phyloP scores from a whole-genome alignment of 2,329 filamentous ascomycete genomes.

The Ophiosphaerella narmari region DNA sequence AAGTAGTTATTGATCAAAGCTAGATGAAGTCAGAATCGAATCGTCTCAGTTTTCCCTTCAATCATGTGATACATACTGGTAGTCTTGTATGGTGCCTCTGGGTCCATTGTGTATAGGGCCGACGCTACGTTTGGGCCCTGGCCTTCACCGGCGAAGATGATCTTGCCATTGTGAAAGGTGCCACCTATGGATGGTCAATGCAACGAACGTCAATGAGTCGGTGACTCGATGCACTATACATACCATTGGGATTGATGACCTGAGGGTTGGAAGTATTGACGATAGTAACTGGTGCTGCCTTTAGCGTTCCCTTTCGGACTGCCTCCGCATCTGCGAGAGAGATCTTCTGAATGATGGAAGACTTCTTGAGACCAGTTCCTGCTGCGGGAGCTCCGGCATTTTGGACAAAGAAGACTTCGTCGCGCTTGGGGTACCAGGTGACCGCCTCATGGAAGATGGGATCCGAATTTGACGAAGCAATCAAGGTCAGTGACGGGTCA shows the following conservation, averaged over 20 bases:
- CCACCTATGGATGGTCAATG: conserved; percentile 4
- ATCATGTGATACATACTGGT: conserved; percentile 15
- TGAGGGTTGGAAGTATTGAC: conserved; percentile 30
- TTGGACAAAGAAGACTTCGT: conserved; percentile 33
- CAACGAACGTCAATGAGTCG: neutral
- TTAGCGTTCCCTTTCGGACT: conserved; percentile 25
- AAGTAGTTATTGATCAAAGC: conserved; percentile 51
- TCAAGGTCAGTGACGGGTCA: conserved; percentile 25
- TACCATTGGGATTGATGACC: conserved; percentile 29
- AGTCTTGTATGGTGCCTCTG: conserved; percentile 27
- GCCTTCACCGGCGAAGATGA: conserved; percentile 31
- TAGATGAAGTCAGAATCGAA: neutral
- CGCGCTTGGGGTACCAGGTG: conserved; percentile 14
- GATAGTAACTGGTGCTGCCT: conserved; percentile 23
- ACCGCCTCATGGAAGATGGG: conserved; percentile 33
- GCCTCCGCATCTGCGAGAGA: conserved; percentile 28
- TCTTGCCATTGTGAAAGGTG: conserved; percentile 27
- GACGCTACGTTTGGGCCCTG: conserved; percentile 25
- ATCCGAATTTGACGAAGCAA: conserved; percentile 26
- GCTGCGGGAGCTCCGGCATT: conserved; percentile 29
- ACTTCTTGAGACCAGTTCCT: conserved; percentile 31
- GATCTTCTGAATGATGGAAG: conserved; percentile 32
- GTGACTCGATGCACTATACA: neutral
- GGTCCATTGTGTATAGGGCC: conserved; percentile 30
- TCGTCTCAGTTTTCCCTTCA: neutral